Evolutionary conservation across 2,329 filamentous ascomycete genomes (phyloP).

Genomic region (Xylariales sp.): DNA sequence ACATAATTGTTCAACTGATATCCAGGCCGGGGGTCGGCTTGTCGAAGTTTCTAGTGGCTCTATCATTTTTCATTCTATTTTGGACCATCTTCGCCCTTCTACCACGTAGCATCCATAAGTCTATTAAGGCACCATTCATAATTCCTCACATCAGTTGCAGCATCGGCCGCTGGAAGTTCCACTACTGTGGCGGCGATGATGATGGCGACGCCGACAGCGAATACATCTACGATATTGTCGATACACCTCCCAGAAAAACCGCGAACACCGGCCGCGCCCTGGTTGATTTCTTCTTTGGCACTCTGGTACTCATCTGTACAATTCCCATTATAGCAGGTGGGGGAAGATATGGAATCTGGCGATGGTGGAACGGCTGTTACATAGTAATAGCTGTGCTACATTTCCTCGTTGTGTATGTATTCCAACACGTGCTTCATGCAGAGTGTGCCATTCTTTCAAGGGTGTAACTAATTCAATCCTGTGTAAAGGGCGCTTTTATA

Average conservation of each 20-base stretch:
- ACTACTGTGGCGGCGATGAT: slow-evolving; percentile 2
- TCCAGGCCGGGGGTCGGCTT: not conserved
- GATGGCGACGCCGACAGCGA: too few relatives aligned
- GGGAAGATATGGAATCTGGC: not conserved
- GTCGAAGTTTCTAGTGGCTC: not conserved
- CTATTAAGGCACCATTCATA: too few relatives aligned
- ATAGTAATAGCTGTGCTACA: not conserved
- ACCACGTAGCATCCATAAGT: not conserved
- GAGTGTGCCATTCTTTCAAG: not conserved
- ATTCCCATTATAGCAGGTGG: not conserved
- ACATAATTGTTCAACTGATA: not conserved
- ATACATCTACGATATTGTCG: too few relatives aligned
- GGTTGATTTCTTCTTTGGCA: too few relatives aligned
- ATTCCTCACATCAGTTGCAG: slow-evolving; percentile 1
- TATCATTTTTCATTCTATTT: not conserved
- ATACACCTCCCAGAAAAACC: too few relatives aligned
- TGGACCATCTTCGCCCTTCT: not conserved
- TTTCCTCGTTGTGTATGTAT: not conserved
- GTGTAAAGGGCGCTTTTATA: not conserved
- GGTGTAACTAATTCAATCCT: not conserved
- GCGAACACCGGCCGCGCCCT: too few relatives aligned
- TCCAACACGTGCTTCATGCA: not conserved
- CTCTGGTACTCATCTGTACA: not conserved
- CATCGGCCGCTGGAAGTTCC: slow-evolving; percentile 6
- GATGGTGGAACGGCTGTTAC: too few relatives aligned